phyloP scores from a whole-genome alignment of 169 alveolate genomes.

The Pseudocohnilembus persalinus region DNA sequence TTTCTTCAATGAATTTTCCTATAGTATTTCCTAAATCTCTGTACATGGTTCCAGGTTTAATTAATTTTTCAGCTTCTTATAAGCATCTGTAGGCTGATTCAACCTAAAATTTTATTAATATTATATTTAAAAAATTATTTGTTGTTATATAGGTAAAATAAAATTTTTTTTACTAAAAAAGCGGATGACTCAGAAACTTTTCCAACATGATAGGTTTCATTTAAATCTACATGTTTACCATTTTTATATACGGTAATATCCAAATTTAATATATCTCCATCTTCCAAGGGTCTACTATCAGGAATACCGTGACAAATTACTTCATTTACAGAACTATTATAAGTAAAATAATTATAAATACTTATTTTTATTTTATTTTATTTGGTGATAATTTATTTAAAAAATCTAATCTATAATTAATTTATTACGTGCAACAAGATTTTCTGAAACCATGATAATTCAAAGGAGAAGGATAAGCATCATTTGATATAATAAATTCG shows the following conservation, averaged over 20 bases:
- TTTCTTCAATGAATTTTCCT: conserved; percentile 69
- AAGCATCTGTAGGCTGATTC: conserved; percentile 40
- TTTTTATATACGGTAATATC: conserved; percentile 95
- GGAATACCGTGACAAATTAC: conserved; percentile 99
- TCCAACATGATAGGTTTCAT: conserved; percentile 97
- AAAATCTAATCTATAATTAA: neutral
- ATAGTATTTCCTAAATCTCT: conserved; percentile 96
- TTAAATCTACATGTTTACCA: conserved; percentile 96
- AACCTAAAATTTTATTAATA: neutral
- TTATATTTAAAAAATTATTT: neutral
- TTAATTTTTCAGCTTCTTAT: conserved; percentile 80
- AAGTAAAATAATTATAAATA: conserved; percentile 28
- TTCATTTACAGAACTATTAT: conserved; percentile 91
- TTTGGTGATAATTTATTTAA: neutral
- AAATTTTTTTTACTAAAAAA: conserved; percentile 71
- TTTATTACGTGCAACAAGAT: conserved; percentile 90
- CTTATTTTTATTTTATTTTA: neutral
- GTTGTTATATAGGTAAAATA: neutral
- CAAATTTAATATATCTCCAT: conserved; percentile 93
- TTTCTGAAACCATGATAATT: conserved; percentile 96
- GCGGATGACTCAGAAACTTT: conserved; percentile 89
- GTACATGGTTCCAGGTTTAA: conserved; percentile 97
- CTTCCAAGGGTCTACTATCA: conserved; percentile 90
- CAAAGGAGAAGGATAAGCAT: conserved; percentile 98
- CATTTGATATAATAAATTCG: conserved; percentile 88